phyloP scores from a whole-genome alignment of 306 rosid genomes.

The Cotoneaster glaucophyllus region DNA sequence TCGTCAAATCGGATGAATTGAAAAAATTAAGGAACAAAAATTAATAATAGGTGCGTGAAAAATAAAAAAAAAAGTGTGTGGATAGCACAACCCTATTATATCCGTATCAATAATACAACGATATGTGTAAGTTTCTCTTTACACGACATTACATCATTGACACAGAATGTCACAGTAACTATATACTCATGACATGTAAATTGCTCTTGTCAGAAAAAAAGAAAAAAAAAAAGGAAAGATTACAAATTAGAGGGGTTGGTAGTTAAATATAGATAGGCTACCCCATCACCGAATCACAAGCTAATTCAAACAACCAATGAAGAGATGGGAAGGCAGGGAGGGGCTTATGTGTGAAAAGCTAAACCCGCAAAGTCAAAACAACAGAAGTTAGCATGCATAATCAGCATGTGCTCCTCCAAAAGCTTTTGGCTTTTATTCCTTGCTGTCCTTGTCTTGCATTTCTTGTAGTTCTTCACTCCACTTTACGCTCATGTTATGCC shows the following conservation, averaged over 20 bases:
- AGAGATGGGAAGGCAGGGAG: background rate
- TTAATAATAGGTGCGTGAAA: no score
- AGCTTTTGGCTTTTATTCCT: background rate
- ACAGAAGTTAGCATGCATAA: background rate
- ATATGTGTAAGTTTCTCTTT: background rate
- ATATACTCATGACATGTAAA: no score
- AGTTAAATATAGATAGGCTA: slow-evolving; percentile 51
- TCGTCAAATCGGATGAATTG: no score
- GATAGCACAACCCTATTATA: no score
- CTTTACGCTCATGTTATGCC: background rate
- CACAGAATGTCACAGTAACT: accelerated
- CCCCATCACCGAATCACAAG: slow-evolving; percentile 42
- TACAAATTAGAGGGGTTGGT: slow-evolving; percentile 17
- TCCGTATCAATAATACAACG: no score
- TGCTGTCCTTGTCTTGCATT: background rate
- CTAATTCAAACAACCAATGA: slow-evolving; percentile 50
- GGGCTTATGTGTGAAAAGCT: background rate
- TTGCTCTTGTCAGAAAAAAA: no score
- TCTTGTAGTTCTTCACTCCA: background rate
- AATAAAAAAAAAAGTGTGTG: no score
- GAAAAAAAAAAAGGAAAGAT: background rate
- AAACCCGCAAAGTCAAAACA: slow-evolving; percentile 32
- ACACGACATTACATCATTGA: no score
- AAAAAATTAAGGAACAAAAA: no score
- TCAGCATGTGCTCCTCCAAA: slow-evolving; percentile 3